Percentiles rank a stretch among this genome's conserved stretches.
Conservation (phyloP, 306 rosid species). For the Dryas alaskensis region DNA sequence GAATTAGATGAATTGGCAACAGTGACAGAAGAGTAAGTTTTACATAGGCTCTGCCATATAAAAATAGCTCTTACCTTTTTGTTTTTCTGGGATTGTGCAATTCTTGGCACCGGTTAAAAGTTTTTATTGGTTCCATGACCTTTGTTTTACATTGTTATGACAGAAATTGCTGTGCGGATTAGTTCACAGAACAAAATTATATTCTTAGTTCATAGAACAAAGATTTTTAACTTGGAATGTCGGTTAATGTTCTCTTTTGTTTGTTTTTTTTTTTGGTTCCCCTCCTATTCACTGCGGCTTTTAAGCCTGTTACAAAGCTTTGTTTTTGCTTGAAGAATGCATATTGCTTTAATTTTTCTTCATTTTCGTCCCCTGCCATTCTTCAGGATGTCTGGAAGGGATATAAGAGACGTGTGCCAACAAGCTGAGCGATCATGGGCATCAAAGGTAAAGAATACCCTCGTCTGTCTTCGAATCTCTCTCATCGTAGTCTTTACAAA, state of each 20-base stretch:
- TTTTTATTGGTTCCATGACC: not conserved
- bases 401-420: conserved; percentile 77
- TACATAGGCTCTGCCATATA: not conserved
- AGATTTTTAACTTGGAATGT: not conserved
- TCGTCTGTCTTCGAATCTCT: not conserved
- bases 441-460: conserved; percentile 56
- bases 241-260: not conserved
- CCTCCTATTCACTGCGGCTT: not conserved
- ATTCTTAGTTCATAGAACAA: not conserved
- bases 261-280: not conserved
- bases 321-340: not conserved
- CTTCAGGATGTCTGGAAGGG: conserved; percentile 92
- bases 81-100: not conserved
- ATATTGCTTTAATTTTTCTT: not conserved
- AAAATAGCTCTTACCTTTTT: not conserved
- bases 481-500: not conserved
- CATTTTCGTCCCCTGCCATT: conserved; percentile 4
- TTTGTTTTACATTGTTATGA: not conserved
- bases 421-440: conserved; percentile 98
- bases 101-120: not conserved
- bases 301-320: not conserved
- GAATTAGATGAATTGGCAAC: conserved; percentile 51
- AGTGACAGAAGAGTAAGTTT: conserved; percentile 51
- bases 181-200: not conserved
- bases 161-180: no score